Percentiles rank a stretch among this genome's conserved stretches.
These are phyloP conservation scores for Quercus phellos DNA, from an alignment of 331 rosid species.

Conservation along the genomic window DNA sequence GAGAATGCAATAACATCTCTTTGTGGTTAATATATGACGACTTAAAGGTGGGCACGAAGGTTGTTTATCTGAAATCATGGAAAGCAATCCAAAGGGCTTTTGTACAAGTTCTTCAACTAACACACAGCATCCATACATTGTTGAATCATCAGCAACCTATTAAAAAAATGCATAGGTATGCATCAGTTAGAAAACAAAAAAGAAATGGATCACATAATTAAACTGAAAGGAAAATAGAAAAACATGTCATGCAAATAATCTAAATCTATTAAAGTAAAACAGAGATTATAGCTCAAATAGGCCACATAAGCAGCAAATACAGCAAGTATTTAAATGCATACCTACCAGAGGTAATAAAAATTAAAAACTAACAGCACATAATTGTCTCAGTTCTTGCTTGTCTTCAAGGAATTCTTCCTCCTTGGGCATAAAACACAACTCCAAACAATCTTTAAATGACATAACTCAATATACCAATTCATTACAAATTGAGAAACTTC, in stretches of 20 bases:
- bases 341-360: background rate
- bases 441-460: background rate
- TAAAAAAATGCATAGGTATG: conserved; percentile 7
- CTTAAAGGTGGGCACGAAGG: conserved; percentile 59
- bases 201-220: background rate
- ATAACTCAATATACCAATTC: background rate
- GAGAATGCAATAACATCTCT: conserved; percentile 91
- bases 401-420: background rate
- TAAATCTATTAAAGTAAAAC: background rate
- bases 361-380: background rate
- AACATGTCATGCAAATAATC: background rate
- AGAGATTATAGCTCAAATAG: background rate
- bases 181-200: conserved; percentile 1
- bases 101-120: conserved; percentile 94
- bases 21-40: conserved; percentile 70
- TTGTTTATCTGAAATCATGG: conserved; percentile 61
- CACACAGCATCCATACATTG: conserved; percentile 90
- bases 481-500: background rate
- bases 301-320: background rate
- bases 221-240: background rate
- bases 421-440: background rate
- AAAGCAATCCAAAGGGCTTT: conserved; percentile 81
- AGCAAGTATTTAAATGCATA: background rate
- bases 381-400: background rate
- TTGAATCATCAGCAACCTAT: conserved; percentile 92